phyloP scores from a whole-genome alignment of 106 monocot species.

The Vanilla planifolia region DNA sequence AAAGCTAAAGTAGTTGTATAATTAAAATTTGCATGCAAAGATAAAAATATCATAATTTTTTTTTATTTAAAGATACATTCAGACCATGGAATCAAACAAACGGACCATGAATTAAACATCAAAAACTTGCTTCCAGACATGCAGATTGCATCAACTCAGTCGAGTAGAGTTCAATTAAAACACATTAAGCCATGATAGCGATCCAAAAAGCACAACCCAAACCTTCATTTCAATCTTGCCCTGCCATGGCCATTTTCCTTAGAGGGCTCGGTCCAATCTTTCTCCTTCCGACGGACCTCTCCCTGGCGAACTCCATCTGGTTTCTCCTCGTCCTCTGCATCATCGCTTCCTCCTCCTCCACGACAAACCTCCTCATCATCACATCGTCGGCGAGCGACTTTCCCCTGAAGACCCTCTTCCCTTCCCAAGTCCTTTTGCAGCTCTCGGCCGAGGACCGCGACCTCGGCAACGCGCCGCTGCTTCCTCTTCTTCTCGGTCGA shows the following conservation, averaged over 20 bases:
- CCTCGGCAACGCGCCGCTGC: constrained; percentile 45
- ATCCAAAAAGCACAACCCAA: too few species aligned
- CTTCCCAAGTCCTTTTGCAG: constrained; percentile 13
- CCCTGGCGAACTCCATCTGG: constrained; percentile 75
- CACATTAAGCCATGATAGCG: too few species aligned
- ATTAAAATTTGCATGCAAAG: too few species aligned
- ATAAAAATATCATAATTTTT: too few species aligned
- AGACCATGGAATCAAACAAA: too few species aligned
- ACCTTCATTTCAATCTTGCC: too few species aligned
- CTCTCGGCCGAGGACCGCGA: constrained; percentile 27
- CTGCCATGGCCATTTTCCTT: constrained; percentile 62
- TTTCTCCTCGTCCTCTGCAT: constrained; percentile 51
- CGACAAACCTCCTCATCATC: constrained; percentile 80
- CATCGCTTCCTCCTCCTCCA: constrained; percentile 69
- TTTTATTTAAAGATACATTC: too few species aligned
- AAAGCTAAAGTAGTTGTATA: too few species aligned
- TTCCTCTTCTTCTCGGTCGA: constrained; percentile 60
- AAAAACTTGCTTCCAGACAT: too few species aligned
- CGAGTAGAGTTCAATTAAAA: too few species aligned
- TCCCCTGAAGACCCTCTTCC: constrained; percentile 66
- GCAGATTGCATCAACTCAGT: too few species aligned
- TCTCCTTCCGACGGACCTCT: constrained; percentile 44
- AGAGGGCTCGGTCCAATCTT: constrained; percentile 81
- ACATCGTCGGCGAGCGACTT: constrained; percentile 78
- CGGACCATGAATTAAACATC: too few species aligned